Percentiles rank a stretch among this genome's conserved stretches.
These are phyloP conservation scores for Penicillium cinerascens DNA, from an alignment of 495 filamentous ascomycete species.

Conservation along the genomic window DNA sequence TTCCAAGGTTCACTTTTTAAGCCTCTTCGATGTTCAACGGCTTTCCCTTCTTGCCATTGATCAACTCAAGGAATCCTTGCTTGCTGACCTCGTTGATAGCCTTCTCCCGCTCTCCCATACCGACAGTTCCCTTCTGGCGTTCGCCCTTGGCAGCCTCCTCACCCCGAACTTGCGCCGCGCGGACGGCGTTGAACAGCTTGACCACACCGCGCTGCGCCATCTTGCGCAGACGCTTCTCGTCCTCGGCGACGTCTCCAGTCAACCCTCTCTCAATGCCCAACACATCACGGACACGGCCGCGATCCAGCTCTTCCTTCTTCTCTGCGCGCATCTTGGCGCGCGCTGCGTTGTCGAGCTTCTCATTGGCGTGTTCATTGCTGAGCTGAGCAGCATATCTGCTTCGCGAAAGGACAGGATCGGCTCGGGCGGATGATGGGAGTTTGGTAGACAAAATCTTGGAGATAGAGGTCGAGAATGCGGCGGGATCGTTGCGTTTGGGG, in stretches of 20 bases:
- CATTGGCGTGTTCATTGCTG: conserved; percentile 61
- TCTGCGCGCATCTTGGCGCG: conserved; percentile 74
- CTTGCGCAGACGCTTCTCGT: conserved; percentile 78
- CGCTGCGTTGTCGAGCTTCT: conserved; percentile 76
- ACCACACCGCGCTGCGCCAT: conserved; percentile 88
- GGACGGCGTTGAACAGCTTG: conserved; percentile 92
- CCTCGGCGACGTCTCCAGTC: conserved; percentile 59
- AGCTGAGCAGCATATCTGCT: conserved; percentile 64
- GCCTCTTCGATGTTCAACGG: conserved; percentile 48
- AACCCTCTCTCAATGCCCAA: conserved; percentile 51
- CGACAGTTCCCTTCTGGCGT: conserved; percentile 69
- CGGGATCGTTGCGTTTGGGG: conserved; percentile 81
- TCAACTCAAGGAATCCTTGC: conserved; percentile 90
- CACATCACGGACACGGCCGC: conserved; percentile 83
- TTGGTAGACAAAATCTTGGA: conserved; percentile 86
- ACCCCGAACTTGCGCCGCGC: conserved; percentile 83
- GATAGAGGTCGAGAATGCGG: conserved; percentile 86
- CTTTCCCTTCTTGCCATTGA: conserved; percentile 57
- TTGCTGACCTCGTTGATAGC: conserved; percentile 91
- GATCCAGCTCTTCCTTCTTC: conserved; percentile 76
- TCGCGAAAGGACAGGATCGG: conserved; percentile 85
- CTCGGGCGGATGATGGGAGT: conserved; percentile 70
- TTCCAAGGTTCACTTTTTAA: conserved; percentile 20
- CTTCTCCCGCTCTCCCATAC: conserved; percentile 70
- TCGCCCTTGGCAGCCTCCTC: conserved; percentile 68